Conservation (phyloP, 495 filamentous ascomycete genomes). For the Saxophila tyrrhenica region DNA sequence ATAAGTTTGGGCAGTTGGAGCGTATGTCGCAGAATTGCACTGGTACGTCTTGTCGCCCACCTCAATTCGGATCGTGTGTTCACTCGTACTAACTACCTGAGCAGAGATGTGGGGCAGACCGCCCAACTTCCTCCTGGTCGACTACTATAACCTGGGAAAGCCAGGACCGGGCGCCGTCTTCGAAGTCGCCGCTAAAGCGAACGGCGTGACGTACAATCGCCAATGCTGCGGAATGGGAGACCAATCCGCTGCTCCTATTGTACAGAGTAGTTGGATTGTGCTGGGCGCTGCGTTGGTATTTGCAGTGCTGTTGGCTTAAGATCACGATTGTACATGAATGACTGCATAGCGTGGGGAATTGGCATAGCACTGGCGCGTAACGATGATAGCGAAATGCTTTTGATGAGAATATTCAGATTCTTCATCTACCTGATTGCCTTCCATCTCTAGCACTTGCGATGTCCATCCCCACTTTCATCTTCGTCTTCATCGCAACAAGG, state of each 20-base stretch:
- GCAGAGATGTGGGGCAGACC: slow-evolving; percentile 52
- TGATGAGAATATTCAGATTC: too few relatives aligned
- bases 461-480: too few relatives aligned
- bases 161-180: slow-evolving; percentile 70
- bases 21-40: slow-evolving; percentile 56
- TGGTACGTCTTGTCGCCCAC: slow-evolving; percentile 32
- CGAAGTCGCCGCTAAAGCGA: slow-evolving; percentile 72
- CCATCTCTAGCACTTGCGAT: too few relatives aligned
- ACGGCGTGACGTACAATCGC: slow-evolving; percentile 70
- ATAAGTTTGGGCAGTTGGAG: slow-evolving; percentile 53
- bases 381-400: too few relatives aligned
- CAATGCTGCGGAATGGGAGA: slow-evolving; percentile 54
- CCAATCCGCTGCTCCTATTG: neutral
- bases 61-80: too few relatives aligned
- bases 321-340: too few relatives aligned
- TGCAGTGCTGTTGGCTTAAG: slow-evolving; percentile 5
- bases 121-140: slow-evolving; percentile 81
- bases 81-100: too few relatives aligned
- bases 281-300: slow-evolving; percentile 7
- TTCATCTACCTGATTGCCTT: too few relatives aligned
- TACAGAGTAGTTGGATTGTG: slow-evolving; percentile 1
- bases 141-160: slow-evolving; percentile 69
- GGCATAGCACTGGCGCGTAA: too few relatives aligned
- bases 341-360: neutral
- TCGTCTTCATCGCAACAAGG: neutral